Conservation (phyloP, 73 alveolate genomes). For the Paraurostyla sp. region DNA sequence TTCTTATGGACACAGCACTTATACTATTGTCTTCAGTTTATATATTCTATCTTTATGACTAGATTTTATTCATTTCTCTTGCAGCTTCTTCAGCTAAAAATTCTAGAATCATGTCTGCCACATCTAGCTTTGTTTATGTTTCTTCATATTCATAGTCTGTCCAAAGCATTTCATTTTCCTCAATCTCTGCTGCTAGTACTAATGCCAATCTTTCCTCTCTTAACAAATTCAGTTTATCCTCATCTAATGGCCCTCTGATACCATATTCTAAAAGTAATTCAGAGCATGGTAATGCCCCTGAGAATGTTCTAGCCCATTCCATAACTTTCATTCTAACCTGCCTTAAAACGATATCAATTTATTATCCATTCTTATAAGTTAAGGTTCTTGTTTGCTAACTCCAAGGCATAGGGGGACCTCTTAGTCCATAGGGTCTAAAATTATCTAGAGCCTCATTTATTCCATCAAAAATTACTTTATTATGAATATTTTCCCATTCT, state of each 20-base stretch:
- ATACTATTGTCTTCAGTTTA: too few species aligned
- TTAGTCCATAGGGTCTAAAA: slow-evolving; percentile 87
- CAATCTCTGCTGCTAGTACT: slow-evolving; percentile 73
- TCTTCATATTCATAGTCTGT: slow-evolving; percentile 83
- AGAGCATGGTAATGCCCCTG: slow-evolving; percentile 72
- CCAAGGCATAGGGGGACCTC: slow-evolving; percentile 95
- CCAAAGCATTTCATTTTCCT: slow-evolving; percentile 79
- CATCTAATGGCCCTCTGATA: slow-evolving; percentile 63
- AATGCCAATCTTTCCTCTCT: slow-evolving; percentile 75
- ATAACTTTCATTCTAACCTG: slow-evolving; percentile 60
- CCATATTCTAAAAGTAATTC: slow-evolving; percentile 54
- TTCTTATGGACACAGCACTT: too few species aligned
- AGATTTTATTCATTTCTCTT: background rate
- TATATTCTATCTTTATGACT: background rate
- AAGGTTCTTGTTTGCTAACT: slow-evolving; percentile 65
- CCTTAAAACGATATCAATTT: slow-evolving; percentile 16
- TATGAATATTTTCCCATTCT: slow-evolving; percentile 92
- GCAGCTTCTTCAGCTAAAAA: slow-evolving; percentile 62
- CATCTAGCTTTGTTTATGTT: slow-evolving; percentile 74
- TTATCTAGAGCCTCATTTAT: slow-evolving; percentile 90
- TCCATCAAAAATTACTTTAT: slow-evolving; percentile 89
- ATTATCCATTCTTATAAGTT: slow-evolving; percentile 69
- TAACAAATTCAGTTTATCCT: slow-evolving; percentile 54
- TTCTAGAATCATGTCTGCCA: slow-evolving; percentile 80
- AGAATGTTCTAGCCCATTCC: slow-evolving; percentile 72